Evolutionary conservation across 1,139 yeast species (phyloP).

Genomic region (Scheffersomyces quercinus): DNA sequence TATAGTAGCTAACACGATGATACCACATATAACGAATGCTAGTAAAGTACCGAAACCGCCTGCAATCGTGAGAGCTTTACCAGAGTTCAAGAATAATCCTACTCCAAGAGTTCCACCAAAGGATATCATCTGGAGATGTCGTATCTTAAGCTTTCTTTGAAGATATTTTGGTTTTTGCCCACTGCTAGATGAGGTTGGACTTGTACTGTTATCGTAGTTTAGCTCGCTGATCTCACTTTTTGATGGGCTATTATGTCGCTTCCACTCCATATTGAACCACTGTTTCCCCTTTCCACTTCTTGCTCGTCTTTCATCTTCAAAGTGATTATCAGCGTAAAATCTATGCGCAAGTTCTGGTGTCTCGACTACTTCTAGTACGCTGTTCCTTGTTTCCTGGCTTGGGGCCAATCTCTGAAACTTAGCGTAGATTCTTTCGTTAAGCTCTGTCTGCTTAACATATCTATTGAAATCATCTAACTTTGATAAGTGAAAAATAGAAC

Average conservation of each 20-base stretch:
- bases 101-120: conserved; percentile 84
- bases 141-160: conserved; percentile 60
- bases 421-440: conserved; percentile 33
- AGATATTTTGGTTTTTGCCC: conserved; percentile 13
- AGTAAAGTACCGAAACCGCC: conserved; percentile 82
- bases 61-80: conserved; percentile 72
- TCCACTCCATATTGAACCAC: conserved; percentile 12
- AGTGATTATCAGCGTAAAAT: conserved; percentile 26
- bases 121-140: conserved; percentile 81
- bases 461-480: conserved; percentile 37
- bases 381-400: conserved; percentile 13
- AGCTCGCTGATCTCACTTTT: conserved; percentile 1
- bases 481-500: conserved; percentile 38
- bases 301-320: conserved; percentile 9
- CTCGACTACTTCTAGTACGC: conserved; percentile 30
- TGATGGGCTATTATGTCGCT: neutral
- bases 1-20: conserved; percentile 68
- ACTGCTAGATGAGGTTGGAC: conserved; percentile 4
- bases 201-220: conserved; percentile 1
- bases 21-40: conserved; percentile 69
- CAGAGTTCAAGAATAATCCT: conserved; percentile 76
- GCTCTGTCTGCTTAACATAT: conserved; percentile 37
- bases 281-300: conserved; percentile 5
- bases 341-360: conserved; percentile 30
- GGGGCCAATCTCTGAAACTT: conserved; percentile 8